Evolutionary conservation across 805 yeast species (phyloP), one percentile per base, ranked within the genome.

Genomic region (Candida yuanshanica): DNA sequence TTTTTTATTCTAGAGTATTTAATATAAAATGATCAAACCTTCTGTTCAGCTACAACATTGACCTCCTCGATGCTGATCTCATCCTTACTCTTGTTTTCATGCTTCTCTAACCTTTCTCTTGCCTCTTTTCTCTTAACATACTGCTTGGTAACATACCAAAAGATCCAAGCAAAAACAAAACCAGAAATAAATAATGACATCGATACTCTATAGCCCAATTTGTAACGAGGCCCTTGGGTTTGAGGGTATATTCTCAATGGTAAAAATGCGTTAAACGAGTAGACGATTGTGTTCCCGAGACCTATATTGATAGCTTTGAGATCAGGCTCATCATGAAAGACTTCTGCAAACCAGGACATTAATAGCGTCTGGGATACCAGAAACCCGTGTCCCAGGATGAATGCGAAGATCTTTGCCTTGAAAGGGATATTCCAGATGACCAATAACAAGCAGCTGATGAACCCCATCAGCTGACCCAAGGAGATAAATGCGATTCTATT

Each of bases 321-420:
- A 33, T 41, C 37, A 12, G 36, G 36, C 14, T 41, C 37, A 14
- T 36, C 43, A 32, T 26, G 32, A 21, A 31, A 40, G 2, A 39
- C 36, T 17, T 40, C 39, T 23, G 43, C 36, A 20, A 35, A 35
- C 43, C 43, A 40, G 16, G 35, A 23, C 31, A 40, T 36, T n/a
- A 23, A 20, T 4, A 40, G 17, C 3, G 43, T 40, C 20, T 40
- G 43, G 20, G 33, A 24, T 23, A 20, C 18, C n/a, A 34, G 33
- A n/a, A 37, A 17, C 18, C 35, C 35, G 13, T 10, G 13, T 9
- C 39, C 36, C 14, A 40, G 36, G 2, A 40, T 23, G 25, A 21
- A 40, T 2, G 39, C 39, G 36, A 40, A 40, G 13, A 36, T 31
- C 20, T 17, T 14, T 5, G 20, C 20, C 7, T 33, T 39, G 32